Evolutionary conservation across 116 monocot genomes (phyloP), one percentile per base, ranked within the genome.

Genomic region (Papilionanthe hybrid): DNA sequence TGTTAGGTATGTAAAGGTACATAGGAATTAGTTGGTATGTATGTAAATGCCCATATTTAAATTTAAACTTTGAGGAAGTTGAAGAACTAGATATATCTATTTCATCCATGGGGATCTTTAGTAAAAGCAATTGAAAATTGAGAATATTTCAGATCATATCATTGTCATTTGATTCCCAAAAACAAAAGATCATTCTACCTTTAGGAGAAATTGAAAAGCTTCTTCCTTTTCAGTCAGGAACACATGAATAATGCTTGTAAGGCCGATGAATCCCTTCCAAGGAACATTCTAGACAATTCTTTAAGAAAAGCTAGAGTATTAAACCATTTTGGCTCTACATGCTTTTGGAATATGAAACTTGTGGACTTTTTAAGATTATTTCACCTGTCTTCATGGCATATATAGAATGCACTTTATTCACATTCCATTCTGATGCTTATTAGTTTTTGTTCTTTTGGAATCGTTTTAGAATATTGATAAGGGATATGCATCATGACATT

Each of bases 241-340:
- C 68, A 68, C 32, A 68, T 68, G 68, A 30, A 15, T 68, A 68
- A 32, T 68, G 68, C 68, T 68, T 30, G 9, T 68, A 68, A 4
- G 2, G 30, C 27, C 68, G 32, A 68, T 30, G 11, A 27, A 68
- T 30, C 30, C 30, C 28, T 66, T 66, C 3, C 7, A 6, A 7
- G 67, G 10, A 9, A 67, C 68, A 68, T 30, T 68, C 32, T 68
- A 5, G 27, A 68, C 68, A 29, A 4, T 68, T 5, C 30, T 30
- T 68, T 19, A 1, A 32, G 30, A 22, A 12, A 30, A 29, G 58
- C 20, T 49, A 49, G 50, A 49, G 50, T 12, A 1, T 47, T 47
- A 47, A 20, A 19, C 57, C 22, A 56, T 56, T 65, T 18, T 0
- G 56, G 56, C 56, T 18, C 8, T 56, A 17, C 56, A 56, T 56